Conservation (phyloP, 1,139 yeast species). For the Scheffersomyces stambukii region DNA sequence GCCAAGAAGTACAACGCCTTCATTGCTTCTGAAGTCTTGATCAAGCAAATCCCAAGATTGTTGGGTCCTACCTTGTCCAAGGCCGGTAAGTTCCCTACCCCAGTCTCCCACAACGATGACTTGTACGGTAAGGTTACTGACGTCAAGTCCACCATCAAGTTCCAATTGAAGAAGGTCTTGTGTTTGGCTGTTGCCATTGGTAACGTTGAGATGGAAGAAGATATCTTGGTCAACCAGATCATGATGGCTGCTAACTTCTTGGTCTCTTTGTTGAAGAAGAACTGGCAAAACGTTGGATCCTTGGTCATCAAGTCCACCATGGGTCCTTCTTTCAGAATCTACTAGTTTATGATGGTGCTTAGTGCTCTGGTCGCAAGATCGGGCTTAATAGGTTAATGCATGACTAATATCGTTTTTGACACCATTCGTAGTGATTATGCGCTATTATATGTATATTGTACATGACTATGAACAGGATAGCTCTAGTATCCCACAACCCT, state of each 20-base stretch:
- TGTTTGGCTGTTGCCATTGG: slow-evolving; percentile 95
- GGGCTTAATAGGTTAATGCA: slow-evolving; percentile 3
- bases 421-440: slow-evolving; percentile 1
- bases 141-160: slow-evolving; percentile 99
- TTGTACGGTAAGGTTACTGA: slow-evolving; percentile 93
- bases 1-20: slow-evolving; percentile 99
- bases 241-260: slow-evolving; percentile 99
- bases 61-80: slow-evolving; percentile 99
- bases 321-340: slow-evolving; percentile 99
- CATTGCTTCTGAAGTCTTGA: slow-evolving; percentile 98
- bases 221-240: slow-evolving; percentile 93
- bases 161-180: slow-evolving; percentile 97
- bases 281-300: slow-evolving; percentile 99
- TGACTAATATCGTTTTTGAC: slow-evolving; percentile 1
- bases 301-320: slow-evolving; percentile 98
- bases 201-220: slow-evolving; percentile 98
- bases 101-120: slow-evolving; percentile 99
- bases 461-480: too few species aligned
- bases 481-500: slow-evolving; percentile 38
- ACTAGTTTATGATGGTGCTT: slow-evolving; percentile 49
- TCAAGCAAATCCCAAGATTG: slow-evolving; percentile 99
- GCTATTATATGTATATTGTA: not conserved
- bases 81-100: slow-evolving; percentile 99
- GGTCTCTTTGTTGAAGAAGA: slow-evolving; percentile 99
- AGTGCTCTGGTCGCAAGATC: too few species aligned